Conservation (phyloP, 2,329 filamentous ascomycete genomes). For the Ceratocystis cacaofunesta region DNA sequence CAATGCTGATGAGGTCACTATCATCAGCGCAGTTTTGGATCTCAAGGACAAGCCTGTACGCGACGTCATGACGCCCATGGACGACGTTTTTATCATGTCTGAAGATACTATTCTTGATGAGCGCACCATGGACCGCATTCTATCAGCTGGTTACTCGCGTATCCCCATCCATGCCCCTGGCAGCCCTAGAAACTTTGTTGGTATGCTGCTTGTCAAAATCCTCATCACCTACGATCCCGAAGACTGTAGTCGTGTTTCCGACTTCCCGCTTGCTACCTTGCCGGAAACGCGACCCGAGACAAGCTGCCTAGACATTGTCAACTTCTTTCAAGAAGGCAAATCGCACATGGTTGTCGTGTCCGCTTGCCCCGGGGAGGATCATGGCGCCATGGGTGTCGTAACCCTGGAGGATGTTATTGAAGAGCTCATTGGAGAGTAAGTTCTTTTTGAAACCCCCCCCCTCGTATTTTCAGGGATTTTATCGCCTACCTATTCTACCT, state of each 20-base stretch:
- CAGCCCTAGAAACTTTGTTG: slow-evolving; percentile 76
- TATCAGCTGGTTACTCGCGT: slow-evolving; percentile 85
- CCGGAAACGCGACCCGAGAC: slow-evolving; percentile 92
- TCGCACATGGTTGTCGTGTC: slow-evolving; percentile 97
- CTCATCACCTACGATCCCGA: slow-evolving; percentile 97
- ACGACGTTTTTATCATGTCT: slow-evolving; percentile 93
- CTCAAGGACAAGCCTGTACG: slow-evolving; percentile 92
- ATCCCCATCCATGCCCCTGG: slow-evolving; percentile 87
- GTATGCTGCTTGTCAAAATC: slow-evolving; percentile 97
- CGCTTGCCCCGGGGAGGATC: slow-evolving; percentile 73
- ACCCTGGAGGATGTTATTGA: slow-evolving; percentile 97
- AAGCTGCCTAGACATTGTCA: slow-evolving; percentile 94
- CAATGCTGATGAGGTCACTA: slow-evolving; percentile 95
- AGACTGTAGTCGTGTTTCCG: slow-evolving; percentile 69
- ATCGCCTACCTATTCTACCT: too few relatives aligned
- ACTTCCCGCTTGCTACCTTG: slow-evolving; percentile 84
- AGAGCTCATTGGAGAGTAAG: slow-evolving; percentile 91
- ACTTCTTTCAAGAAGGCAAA: slow-evolving; percentile 99
- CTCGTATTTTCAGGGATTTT: background rate
- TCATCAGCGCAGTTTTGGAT: slow-evolving; percentile 92
- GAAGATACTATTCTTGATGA: slow-evolving; percentile 88
- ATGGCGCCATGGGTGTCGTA: slow-evolving; percentile 81
- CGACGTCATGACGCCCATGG: slow-evolving; percentile 97
- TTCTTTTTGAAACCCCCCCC: slow-evolving; percentile 20
- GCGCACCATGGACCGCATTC: slow-evolving; percentile 81